Conservation (phyloP, 148 eudicot genomes). For the Camellia granthamiana region DNA sequence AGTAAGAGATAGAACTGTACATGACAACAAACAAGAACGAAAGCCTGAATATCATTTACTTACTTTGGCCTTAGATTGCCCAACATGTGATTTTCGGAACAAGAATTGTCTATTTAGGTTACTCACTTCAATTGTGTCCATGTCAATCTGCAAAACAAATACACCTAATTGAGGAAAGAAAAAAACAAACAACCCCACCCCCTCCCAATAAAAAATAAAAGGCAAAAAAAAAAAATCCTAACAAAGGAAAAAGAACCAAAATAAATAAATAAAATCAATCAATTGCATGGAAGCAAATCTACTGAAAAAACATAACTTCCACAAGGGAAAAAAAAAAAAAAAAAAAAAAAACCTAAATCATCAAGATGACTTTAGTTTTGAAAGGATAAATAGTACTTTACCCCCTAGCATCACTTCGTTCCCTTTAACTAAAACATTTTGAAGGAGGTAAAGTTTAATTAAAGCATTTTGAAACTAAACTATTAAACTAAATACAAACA, state of each 20-base stretch:
- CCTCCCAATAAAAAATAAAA: background rate
- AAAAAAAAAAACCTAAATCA: too few species aligned
- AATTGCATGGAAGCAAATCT: too few species aligned
- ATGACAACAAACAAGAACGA: constrained; percentile 12
- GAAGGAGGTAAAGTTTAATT: too few species aligned
- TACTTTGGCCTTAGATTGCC: constrained; percentile 94
- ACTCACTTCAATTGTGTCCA: constrained; percentile 99
- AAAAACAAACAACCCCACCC: background rate
- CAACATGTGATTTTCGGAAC: constrained; percentile 89
- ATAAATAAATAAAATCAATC: too few species aligned
- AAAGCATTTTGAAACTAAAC: too few species aligned
- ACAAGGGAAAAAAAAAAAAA: too few species aligned
- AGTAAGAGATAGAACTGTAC: background rate
- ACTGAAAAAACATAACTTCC: too few species aligned
- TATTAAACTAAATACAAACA: too few species aligned
- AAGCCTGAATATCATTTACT: constrained; percentile 27
- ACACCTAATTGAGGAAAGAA: constrained; percentile 7
- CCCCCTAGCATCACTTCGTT: too few species aligned
- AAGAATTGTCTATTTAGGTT: constrained; percentile 91
- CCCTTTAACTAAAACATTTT: too few species aligned
- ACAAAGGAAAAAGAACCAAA: background rate
- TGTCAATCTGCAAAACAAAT: constrained; percentile 66
- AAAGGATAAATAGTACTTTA: too few species aligned
- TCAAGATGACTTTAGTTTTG: too few species aligned
- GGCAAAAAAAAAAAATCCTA: background rate